A percentile compares a stretch with the other conserved stretches of the same genome.
These are phyloP conservation scores for Russula griseocarnosa DNA, from an alignment of 768 basidiomycete species.

Conservation along the genomic window DNA sequence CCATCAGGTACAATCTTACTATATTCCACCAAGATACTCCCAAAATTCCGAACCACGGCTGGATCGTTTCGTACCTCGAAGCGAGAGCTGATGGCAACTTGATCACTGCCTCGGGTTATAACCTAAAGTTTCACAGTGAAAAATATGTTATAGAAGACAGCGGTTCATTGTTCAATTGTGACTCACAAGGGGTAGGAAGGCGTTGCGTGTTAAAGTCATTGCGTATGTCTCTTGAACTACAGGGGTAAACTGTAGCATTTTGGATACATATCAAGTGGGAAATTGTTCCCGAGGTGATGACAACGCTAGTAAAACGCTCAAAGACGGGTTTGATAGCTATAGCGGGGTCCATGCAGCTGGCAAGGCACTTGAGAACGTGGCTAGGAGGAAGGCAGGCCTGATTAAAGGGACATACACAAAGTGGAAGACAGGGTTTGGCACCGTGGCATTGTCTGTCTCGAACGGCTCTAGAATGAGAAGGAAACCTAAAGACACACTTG, in stretches of 20 bases:
- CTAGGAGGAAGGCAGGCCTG: slow-evolving; percentile 23
- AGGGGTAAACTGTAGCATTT: slow-evolving; percentile 97
- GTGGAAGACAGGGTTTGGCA: slow-evolving; percentile 98
- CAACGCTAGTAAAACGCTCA: slow-evolving; percentile 95
- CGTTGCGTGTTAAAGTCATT: slow-evolving; percentile 95
- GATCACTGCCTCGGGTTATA: slow-evolving; percentile 96
- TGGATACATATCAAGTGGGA: slow-evolving; percentile 99
- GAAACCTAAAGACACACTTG: slow-evolving; percentile 59
- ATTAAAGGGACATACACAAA: slow-evolving; percentile 61
- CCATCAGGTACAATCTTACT: slow-evolving; percentile 98
- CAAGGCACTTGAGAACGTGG: background rate
- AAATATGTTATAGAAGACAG: slow-evolving; percentile 6
- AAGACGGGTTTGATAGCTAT: slow-evolving; percentile 97
- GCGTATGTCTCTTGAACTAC: slow-evolving; percentile 96
- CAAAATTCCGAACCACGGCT: slow-evolving; percentile 97
- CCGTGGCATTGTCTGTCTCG: slow-evolving; percentile 97
- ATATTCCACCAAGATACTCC: slow-evolving; percentile 96
- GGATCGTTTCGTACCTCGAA: slow-evolving; percentile 99
- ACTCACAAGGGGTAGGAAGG: slow-evolving; percentile 87
- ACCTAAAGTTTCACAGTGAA: slow-evolving; percentile 50
- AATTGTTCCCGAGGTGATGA: slow-evolving; percentile 98
- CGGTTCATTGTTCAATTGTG: background rate
- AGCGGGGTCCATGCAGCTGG: slow-evolving; percentile 93
- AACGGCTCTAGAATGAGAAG: slow-evolving; percentile 96
- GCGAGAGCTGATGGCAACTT: slow-evolving; percentile 96